A percentile compares a stretch with the other conserved stretches of the same genome.
Evolutionary conservation across 2,329 filamentous ascomycete genomes (phyloP).

Genomic region (Trichophyton verrucosum): DNA sequence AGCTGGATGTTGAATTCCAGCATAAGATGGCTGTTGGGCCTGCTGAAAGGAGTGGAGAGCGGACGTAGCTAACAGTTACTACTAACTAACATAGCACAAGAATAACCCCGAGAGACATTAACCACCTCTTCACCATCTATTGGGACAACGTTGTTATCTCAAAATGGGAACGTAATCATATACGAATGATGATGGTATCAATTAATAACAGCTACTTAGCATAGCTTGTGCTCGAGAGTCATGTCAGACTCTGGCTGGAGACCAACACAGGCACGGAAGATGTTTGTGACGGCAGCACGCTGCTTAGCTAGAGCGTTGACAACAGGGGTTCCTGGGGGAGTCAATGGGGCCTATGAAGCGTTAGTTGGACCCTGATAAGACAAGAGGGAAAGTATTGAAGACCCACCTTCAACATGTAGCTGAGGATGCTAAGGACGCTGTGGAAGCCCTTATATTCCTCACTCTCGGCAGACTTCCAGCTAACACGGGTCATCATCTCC

Average conservation of each 20-base stretch:
- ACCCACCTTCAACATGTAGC: constrained; percentile 81
- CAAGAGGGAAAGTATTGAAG: neutral
- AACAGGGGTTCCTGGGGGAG: constrained; percentile 86
- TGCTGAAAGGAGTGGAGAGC: neutral
- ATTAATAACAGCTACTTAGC: constrained; percentile 39
- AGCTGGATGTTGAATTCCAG: neutral
- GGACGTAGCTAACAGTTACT: constrained; percentile 1
- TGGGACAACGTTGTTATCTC: neutral
- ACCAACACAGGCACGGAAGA: constrained; percentile 94
- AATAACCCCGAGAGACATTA: neutral
- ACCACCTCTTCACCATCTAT: neutral
- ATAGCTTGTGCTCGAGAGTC: constrained; percentile 97
- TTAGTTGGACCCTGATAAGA: constrained; percentile 4
- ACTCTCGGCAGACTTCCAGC: constrained; percentile 61
- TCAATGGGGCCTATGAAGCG: constrained; percentile 61
- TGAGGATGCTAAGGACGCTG: constrained; percentile 88
- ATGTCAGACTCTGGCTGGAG: constrained; percentile 97
- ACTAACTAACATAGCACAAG: neutral
- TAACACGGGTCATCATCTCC: constrained; percentile 97
- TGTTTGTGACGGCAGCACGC: constrained; percentile 86
- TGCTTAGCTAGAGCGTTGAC: constrained; percentile 95
- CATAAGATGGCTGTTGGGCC: neutral
- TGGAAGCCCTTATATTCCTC: constrained; percentile 86
- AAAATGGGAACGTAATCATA: neutral
- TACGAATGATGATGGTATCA: neutral